Evolutionary conservation across 306 rosid species (phyloP).

Genomic region (Vigna radiata): DNA sequence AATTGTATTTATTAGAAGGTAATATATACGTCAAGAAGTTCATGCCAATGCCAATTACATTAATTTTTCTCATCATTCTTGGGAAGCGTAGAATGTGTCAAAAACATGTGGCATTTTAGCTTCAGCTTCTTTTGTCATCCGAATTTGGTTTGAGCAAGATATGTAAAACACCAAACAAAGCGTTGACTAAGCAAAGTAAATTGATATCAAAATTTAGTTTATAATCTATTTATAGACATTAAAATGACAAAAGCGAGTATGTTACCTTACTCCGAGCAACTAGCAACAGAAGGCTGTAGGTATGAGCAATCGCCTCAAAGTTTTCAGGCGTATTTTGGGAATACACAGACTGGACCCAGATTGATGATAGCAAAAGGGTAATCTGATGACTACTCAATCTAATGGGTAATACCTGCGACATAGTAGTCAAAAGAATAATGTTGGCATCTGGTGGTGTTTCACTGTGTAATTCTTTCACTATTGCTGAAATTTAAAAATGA

Average conservation of each 20-base stretch:
- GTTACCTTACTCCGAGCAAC: conserved; percentile 90
- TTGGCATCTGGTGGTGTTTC: conserved; percentile 37
- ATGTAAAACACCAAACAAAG: neutral
- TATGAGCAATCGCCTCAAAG: conserved; percentile 96
- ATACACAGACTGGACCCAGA: conserved; percentile 85
- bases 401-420: conserved; percentile 71
- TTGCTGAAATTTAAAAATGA: conserved; percentile 21
- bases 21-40: neutral
- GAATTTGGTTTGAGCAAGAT: conserved; percentile 8
- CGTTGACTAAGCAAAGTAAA: neutral
- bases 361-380: conserved; percentile 83
- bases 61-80: neutral
- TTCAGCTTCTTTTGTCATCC: neutral
- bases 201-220: conserved; percentile 13
- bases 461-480: conserved; percentile 19
- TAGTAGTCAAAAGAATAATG: conserved; percentile 37
- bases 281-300: conserved; percentile 84
- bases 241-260: conserved; percentile 12
- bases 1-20: neutral
- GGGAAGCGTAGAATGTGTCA: neutral
- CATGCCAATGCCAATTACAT: neutral
- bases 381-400: conserved; percentile 95
- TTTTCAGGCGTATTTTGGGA: conserved; percentile 78
- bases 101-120: neutral
- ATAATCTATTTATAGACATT: conserved; percentile 1